Conservation (phyloP, 2,329 filamentous ascomycete genomes). For the Phialophora expanda region DNA sequence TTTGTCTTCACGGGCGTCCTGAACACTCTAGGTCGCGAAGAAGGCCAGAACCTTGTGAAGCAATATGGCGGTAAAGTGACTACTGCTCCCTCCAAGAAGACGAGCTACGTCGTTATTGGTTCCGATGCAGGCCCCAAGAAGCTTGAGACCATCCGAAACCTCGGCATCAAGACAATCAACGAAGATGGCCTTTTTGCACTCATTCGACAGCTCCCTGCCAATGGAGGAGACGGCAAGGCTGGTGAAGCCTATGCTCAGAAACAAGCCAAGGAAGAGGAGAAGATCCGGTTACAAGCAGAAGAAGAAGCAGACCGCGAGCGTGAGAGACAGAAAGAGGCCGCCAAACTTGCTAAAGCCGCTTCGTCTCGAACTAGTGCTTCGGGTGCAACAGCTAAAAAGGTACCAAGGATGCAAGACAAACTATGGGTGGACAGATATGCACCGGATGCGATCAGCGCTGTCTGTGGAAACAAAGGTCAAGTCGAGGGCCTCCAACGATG, state of each 20-base stretch:
- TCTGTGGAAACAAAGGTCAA: constrained; percentile 89
- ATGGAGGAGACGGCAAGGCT: constrained; percentile 85
- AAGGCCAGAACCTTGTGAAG: constrained; percentile 85
- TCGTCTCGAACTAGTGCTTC: constrained; percentile 49
- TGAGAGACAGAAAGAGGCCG: constrained; percentile 52
- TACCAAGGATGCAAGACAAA: constrained; percentile 61
- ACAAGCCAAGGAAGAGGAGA: constrained; percentile 80
- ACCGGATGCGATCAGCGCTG: constrained; percentile 79
- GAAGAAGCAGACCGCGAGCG: constrained; percentile 87
- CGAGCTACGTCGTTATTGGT: constrained; percentile 89
- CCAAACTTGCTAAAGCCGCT: constrained; percentile 51
- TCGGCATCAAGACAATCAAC: constrained; percentile 87
- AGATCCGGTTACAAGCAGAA: constrained; percentile 76
- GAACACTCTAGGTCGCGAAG: constrained; percentile 78
- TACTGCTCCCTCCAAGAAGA: constrained; percentile 84
- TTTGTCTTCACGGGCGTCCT: constrained; percentile 97
- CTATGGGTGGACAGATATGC: constrained; percentile 97
- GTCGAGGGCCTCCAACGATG: constrained; percentile 90
- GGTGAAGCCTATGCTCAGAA: constrained; percentile 86
- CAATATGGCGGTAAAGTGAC: constrained; percentile 93
- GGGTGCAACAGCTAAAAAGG: constrained; percentile 49
- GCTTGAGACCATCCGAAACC: constrained; percentile 78
- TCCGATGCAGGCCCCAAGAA: constrained; percentile 93
- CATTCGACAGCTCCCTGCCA: constrained; percentile 78
- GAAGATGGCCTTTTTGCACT: constrained; percentile 90